A percentile compares a stretch with the other conserved stretches of the same genome.
These are phyloP conservation scores for Uronychia setigera DNA, from an alignment of 73 alveolate genomes.

Conservation along the genomic window DNA sequence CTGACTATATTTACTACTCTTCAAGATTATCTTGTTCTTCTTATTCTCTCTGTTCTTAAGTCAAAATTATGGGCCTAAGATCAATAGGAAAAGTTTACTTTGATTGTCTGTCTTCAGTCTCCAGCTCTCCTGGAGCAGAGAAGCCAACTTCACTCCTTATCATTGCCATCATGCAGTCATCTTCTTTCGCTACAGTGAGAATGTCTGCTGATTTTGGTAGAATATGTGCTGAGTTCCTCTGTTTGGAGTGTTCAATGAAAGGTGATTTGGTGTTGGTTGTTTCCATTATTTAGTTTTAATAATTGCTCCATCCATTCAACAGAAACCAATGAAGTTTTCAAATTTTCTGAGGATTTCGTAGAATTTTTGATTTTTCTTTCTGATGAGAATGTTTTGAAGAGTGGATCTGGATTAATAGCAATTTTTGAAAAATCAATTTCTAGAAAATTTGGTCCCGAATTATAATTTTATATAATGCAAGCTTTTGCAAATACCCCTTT, in stretches of 20 bases:
- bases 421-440: too few species aligned
- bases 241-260: too few species aligned
- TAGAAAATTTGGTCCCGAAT: too few species aligned
- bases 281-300: neutral
- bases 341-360: neutral
- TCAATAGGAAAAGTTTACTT: neutral
- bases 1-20: neutral
- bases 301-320: neutral
- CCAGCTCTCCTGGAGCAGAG: neutral
- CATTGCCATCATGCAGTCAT: neutral
- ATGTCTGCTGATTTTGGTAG: too few species aligned
- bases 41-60: neutral
- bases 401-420: neutral
- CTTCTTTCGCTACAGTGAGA: neutral
- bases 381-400: neutral
- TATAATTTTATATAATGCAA: neutral
- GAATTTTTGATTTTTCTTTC: neutral
- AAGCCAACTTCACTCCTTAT: neutral
- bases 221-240: too few species aligned
- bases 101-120: neutral
- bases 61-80: neutral
- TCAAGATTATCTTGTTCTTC: neutral
- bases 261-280: too few species aligned
- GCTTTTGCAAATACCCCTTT: too few species aligned
- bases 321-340: neutral